Conservation (phyloP, 2,329 filamentous ascomycete genomes). For the Hypoxylon sp. region DNA sequence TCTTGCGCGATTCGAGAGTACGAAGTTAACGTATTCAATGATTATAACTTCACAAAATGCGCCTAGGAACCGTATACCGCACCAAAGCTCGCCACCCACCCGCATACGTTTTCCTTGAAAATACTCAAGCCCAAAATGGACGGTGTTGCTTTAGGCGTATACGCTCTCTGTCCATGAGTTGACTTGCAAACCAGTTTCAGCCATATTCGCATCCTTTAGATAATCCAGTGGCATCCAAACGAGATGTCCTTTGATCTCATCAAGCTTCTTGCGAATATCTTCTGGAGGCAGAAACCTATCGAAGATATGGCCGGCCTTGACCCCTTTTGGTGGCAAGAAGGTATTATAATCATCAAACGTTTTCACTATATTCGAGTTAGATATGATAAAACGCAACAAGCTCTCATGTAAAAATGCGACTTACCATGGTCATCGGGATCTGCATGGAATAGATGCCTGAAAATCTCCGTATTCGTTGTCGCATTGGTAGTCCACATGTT, state of each 20-base stretch:
- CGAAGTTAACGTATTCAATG: no score
- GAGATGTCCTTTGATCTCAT: slow-evolving; percentile 84
- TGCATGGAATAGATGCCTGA: slow-evolving; percentile 82
- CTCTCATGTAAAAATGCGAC: no score
- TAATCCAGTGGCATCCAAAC: slow-evolving; percentile 97
- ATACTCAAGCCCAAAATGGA: no score
- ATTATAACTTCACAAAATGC: no score
- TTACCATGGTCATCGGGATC: slow-evolving; percentile 87
- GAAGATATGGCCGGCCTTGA: slow-evolving; percentile 87
- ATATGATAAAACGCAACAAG: background rate
- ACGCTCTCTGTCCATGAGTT: slow-evolving; percentile 89
- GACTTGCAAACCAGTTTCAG: slow-evolving; percentile 84
- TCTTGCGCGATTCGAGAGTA: no score
- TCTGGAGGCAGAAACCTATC: slow-evolving; percentile 77
- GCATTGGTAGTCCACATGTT: slow-evolving; percentile 74
- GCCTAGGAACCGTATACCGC: no score
- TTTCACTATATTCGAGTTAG: slow-evolving; percentile 65
- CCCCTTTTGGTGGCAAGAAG: slow-evolving; percentile 74
- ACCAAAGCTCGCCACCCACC: no score
- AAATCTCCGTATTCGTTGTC: slow-evolving; percentile 75
- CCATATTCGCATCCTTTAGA: slow-evolving; percentile 84
- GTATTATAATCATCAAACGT: slow-evolving; percentile 89
- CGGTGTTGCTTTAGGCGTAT: slow-evolving; percentile 74
- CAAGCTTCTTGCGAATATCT: slow-evolving; percentile 78
- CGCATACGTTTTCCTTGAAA: no score